Evolutionary conservation across 164 flowering plant species (phyloP).

Genomic region (Stephania yunnanensis): DNA sequence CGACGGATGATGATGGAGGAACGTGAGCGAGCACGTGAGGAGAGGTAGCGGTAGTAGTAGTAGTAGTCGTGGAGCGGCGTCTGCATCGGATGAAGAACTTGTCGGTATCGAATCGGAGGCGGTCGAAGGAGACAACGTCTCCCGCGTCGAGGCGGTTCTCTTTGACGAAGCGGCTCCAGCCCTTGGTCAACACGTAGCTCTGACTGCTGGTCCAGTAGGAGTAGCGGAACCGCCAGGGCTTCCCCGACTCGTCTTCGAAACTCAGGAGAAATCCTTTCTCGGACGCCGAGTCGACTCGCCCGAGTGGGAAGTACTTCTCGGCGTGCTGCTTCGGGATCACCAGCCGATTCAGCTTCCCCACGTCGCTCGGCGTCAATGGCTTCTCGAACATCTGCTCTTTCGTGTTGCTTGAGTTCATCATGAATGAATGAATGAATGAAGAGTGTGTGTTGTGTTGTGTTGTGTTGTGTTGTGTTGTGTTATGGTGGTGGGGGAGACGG

Average conservation of each 20-base stretch:
- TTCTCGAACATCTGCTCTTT: constrained; percentile 76
- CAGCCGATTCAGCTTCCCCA: constrained; percentile 88
- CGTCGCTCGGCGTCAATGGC: constrained; percentile 92
- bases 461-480: not conserved
- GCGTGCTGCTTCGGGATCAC: constrained; percentile 97
- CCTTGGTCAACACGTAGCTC: constrained; percentile 89
- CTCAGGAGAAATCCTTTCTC: constrained; percentile 61
- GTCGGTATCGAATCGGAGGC: constrained; percentile 29
- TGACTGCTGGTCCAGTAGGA: constrained; percentile 96
- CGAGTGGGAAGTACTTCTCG: constrained; percentile 75
- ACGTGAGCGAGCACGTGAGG: not conserved
- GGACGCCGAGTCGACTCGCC: constrained; percentile 27
- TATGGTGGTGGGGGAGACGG: not conserved
- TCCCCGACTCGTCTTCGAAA: constrained; percentile 78
- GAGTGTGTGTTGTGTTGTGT: too few relatives aligned
- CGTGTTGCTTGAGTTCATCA: not conserved
- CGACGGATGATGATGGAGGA: not conserved
- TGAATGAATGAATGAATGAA: not conserved
- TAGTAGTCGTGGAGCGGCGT: constrained; percentile 25
- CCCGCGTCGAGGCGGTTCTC: constrained; percentile 83
- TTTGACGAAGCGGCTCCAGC: constrained; percentile 89
- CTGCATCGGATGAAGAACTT: constrained; percentile 59
- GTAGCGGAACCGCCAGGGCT: constrained; percentile 76
- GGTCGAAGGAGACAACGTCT: constrained; percentile 57
- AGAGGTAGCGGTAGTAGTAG: not conserved